Conservation (phyloP, 2,329 filamentous ascomycete genomes). For the Xylariaceae sp. region DNA sequence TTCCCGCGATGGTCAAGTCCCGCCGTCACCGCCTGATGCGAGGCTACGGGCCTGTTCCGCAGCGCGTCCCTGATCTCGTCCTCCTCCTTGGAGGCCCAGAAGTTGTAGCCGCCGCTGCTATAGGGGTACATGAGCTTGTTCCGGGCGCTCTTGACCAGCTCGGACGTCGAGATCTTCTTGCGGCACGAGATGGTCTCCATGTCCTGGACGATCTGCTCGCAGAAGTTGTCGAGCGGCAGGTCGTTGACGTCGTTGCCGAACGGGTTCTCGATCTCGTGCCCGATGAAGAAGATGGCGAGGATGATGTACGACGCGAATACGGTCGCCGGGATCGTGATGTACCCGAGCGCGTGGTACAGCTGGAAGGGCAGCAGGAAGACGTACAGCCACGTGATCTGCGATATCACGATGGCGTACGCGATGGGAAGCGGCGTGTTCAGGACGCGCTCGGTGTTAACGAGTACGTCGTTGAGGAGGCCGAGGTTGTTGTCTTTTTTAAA, state of each 20-base stretch:
- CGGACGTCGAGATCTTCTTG: constrained; percentile 43
- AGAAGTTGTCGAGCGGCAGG: constrained; percentile 69
- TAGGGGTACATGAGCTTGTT: constrained; percentile 50
- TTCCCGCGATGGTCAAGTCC: too few relatives aligned
- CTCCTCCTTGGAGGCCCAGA: constrained; percentile 29
- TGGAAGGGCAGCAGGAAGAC: constrained; percentile 78
- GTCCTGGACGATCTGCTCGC: constrained; percentile 66
- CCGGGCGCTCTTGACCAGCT: constrained; percentile 42
- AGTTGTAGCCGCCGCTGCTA: constrained; percentile 24
- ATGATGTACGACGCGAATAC: constrained; percentile 75
- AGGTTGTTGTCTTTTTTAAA: constrained; percentile 60
- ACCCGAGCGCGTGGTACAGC: constrained; percentile 56
- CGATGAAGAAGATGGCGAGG: constrained; percentile 67
- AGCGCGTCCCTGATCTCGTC: constrained; percentile 24
- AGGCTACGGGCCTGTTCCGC: constrained; percentile 23
- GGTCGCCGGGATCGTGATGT: constrained; percentile 73
- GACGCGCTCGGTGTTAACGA: constrained; percentile 69
- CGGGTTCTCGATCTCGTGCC: constrained; percentile 78
- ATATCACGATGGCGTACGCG: constrained; percentile 78
- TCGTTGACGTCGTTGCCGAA: constrained; percentile 83
- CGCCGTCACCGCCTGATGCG: constrained; percentile 11
- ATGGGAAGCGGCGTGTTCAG: constrained; percentile 77
- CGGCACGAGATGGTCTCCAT: constrained; percentile 65
- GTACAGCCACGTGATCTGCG: constrained; percentile 83
- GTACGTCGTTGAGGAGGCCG: constrained; percentile 62